Evolutionary conservation across 139 green algal genomes (phyloP).

Genomic region (Edaphochlamys debaryana): DNA sequence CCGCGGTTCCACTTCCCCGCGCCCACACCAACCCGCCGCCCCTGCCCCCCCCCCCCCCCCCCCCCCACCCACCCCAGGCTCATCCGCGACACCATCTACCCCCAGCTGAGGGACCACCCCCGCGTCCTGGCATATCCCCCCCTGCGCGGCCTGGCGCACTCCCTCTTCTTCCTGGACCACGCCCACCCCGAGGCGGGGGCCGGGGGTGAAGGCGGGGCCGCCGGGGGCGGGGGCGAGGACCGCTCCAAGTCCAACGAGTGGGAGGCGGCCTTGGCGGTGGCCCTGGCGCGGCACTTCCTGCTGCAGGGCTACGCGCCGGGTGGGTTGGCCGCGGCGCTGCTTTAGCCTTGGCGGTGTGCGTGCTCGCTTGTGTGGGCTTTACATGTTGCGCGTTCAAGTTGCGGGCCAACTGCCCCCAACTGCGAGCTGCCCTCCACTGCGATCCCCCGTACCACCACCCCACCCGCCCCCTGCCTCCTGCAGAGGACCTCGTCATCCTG

Average conservation of each 20-base stretch:
- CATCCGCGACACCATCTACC: constrained; percentile 63
- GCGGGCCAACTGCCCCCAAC: too few relatives aligned
- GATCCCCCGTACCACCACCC: too few relatives aligned
- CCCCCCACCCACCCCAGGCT: constrained; percentile 42
- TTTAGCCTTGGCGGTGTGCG: too few relatives aligned
- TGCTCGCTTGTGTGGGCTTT: too few relatives aligned
- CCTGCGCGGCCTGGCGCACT: constrained; percentile 59
- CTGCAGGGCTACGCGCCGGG: constrained; percentile 69
- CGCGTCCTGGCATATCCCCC: constrained; percentile 46
- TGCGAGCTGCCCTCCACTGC: too few relatives aligned
- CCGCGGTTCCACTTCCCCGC: too few relatives aligned
- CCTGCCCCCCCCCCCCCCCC: too few relatives aligned
- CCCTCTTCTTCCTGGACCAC: constrained; percentile 76
- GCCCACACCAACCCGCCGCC: too few relatives aligned
- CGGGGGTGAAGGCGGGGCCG: too few relatives aligned
- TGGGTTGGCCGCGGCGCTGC: not conserved
- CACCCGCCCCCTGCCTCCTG: too few relatives aligned
- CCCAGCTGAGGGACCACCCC: constrained; percentile 59
- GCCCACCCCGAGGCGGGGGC: constrained; percentile 63
- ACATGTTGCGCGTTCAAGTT: too few relatives aligned
- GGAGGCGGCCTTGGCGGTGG: constrained; percentile 67
- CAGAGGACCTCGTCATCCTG: constrained; percentile 66
- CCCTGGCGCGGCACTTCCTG: constrained; percentile 71
- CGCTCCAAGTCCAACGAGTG: constrained; percentile 71
- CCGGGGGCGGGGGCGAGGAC: constrained; percentile 51